Evolutionary conservation across 805 yeast genomes (phyloP).

Genomic region (Suhomyces faveliae): DNA sequence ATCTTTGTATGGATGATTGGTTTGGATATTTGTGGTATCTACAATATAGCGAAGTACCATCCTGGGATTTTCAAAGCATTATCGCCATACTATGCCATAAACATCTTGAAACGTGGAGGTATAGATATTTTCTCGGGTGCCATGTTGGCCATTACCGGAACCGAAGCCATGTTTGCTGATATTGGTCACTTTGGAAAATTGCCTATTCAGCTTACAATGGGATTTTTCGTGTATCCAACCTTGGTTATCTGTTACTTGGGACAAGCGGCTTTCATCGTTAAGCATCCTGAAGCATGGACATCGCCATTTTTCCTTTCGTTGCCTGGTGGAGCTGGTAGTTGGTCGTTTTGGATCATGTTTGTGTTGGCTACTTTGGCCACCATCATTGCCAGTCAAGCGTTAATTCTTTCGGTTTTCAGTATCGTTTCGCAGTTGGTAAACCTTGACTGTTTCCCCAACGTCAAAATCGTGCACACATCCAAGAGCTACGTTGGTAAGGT

Average conservation of each 20-base stretch:
- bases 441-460: conserved; percentile 53
- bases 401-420: conserved; percentile 54
- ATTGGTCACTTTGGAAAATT: conserved; percentile 53
- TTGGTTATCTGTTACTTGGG: conserved; percentile 56
- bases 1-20: conserved; percentile 51
- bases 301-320: conserved; percentile 49
- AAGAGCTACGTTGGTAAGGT: conserved; percentile 47
- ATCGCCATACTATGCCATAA: conserved; percentile 52
- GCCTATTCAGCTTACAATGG: conserved; percentile 49
- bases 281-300: conserved; percentile 36
- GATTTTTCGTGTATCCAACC: conserved; percentile 50
- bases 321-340: conserved; percentile 48
- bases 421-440: conserved; percentile 52
- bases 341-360: conserved; percentile 50
- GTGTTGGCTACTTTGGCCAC: conserved; percentile 54
- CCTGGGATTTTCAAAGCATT: conserved; percentile 48
- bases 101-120: conserved; percentile 38
- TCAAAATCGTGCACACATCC: conserved; percentile 47
- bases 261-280: conserved; percentile 50
- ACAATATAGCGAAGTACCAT: conserved; percentile 39
- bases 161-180: conserved; percentile 66
- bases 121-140: conserved; percentile 49
- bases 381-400: conserved; percentile 60
- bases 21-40: conserved; percentile 45
- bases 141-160: conserved; percentile 56